phyloP scores from a whole-genome alignment of 2,329 filamentous ascomycete species.

The Claviceps sp. region DNA sequence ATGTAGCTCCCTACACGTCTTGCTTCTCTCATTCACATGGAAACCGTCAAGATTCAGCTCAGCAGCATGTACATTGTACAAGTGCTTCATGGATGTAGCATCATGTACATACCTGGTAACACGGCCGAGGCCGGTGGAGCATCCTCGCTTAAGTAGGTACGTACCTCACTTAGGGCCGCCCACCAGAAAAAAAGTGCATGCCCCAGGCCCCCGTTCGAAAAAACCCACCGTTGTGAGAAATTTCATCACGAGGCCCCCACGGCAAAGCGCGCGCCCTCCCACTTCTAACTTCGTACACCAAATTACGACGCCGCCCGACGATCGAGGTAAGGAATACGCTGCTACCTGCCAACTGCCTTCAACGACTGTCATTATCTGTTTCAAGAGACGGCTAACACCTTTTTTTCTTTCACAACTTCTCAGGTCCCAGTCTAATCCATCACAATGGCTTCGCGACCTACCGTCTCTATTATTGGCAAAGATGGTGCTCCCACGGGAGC shows the following conservation, averaged over 20 bases:
- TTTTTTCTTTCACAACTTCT: neutral
- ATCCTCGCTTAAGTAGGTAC: slow-evolving; percentile 16
- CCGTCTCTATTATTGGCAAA: slow-evolving; percentile 91
- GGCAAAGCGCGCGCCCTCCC: neutral
- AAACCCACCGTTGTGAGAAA: slow-evolving; percentile 23
- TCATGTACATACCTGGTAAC: neutral
- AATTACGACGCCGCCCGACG: slow-evolving; percentile 28
- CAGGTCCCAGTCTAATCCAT: slow-evolving; percentile 20
- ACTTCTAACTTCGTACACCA: slow-evolving; percentile 17
- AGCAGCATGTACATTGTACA: neutral
- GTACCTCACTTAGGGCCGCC: slow-evolving; percentile 25
- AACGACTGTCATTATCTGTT: too few species aligned
- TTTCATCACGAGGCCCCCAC: slow-evolving; percentile 17
- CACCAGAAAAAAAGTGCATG: slow-evolving; percentile 22
- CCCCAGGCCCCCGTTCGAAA: slow-evolving; percentile 1
- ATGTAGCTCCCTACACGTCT: too few species aligned
- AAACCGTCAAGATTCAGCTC: neutral
- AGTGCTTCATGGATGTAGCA: neutral
- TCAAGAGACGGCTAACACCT: neutral
- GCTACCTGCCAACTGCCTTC: neutral
- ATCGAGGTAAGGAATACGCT: slow-evolving; percentile 22
- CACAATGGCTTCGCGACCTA: slow-evolving; percentile 91
- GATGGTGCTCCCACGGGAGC: slow-evolving; percentile 85
- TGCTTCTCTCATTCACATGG: too few species aligned
- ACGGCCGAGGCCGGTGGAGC: neutral